Base-by-base conservation (phyloP, 495 filamentous ascomycete species). In the Achaetomiella virescens region DNA sequence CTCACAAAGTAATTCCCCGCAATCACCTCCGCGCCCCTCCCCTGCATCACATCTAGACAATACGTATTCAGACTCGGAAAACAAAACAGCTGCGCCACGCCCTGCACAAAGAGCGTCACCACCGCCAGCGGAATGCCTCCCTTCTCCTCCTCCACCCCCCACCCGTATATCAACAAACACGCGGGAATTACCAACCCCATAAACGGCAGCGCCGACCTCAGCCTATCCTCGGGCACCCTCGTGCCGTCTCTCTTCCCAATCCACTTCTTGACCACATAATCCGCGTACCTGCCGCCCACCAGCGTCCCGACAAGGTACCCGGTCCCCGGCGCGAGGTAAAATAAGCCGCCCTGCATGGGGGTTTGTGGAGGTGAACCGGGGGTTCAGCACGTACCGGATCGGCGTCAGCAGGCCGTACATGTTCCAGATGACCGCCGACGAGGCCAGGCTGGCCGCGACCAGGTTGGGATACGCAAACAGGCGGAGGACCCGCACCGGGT, bases 11-110 rank as follows among this genome's bases (percentile, higher is more conserved):
- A 90, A 65, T 88, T 89, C 0, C 84, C 86, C 0, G 86, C 84
- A 53, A 88, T 80, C 6, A 90, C 84, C 64, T 88, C 85, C 0
- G 83, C 79, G 42, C 81, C 80, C 18, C 78, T 69, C 8, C 72
- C 70, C 41, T 82, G 83, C 85, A 88, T 87, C 12, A 89, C 85
- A 63, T 90, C 86, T 4, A 89, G 70, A 60, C 84, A 89, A 65
- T 89, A 89, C 0, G 86, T 89, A 65, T 89, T 89, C 24, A 89
- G 62, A 50, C 75, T 79, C 10, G 86, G 85, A 63, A 88, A 89
- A 70, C 80, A 86, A 67, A 89, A 87, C 2, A 89, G 72, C 67
- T 89, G 85, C 0, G 81, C 83, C 1, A 88, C 77, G 10, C 86
- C 87, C 64, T 89, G 85, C 4, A 85, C 35, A 61, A 88, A 89